These are phyloP conservation scores for Alternaria novae-zelandiae DNA, from an alignment of 2,329 filamentous ascomycete species.

Conservation along the genomic window DNA sequence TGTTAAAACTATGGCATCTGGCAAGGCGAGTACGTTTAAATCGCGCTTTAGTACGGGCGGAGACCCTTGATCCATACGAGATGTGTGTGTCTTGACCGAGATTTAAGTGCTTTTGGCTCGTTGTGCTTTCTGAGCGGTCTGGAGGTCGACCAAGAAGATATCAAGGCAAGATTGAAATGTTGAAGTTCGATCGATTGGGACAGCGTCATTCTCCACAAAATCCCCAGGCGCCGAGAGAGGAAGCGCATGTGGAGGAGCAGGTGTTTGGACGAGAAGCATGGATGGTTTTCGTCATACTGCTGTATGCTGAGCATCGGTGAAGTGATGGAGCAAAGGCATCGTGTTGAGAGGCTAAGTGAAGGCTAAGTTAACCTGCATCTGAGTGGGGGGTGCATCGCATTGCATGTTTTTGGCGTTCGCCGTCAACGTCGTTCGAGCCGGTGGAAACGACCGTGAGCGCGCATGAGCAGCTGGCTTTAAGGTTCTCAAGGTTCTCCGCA, in stretches of 20 bases:
- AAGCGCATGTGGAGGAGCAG: slow-evolving; percentile 17
- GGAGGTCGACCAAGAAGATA: background rate
- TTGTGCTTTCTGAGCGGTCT: background rate
- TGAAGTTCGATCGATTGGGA: background rate
- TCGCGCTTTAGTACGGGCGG: background rate
- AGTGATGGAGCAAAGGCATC: slow-evolving; percentile 8
- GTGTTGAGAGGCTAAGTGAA: slow-evolving; percentile 36
- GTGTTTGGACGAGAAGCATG: slow-evolving; percentile 10
- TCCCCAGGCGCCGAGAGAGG: slow-evolving; percentile 8
- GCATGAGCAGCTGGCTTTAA: background rate
- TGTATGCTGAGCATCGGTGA: slow-evolving; percentile 10
- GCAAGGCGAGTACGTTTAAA: background rate
- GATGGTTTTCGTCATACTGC: slow-evolving; percentile 18
- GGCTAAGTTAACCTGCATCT: slow-evolving; percentile 25
- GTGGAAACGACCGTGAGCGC: background rate
- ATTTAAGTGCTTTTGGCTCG: background rate
- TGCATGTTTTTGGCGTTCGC: background rate
- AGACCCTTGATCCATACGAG: background rate
- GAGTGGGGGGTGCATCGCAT: background rate
- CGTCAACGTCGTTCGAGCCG: background rate
- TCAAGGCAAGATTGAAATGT: background rate
- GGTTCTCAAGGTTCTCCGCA: background rate
- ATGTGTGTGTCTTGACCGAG: background rate
- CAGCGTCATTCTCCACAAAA: slow-evolving; percentile 19
- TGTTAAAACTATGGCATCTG: background rate